A percentile compares a stretch with the other conserved stretches of the same genome.
These are phyloP conservation scores for Phanerochaete carnosa DNA, from an alignment of 768 basidiomycete genomes.

Conservation along the genomic window DNA sequence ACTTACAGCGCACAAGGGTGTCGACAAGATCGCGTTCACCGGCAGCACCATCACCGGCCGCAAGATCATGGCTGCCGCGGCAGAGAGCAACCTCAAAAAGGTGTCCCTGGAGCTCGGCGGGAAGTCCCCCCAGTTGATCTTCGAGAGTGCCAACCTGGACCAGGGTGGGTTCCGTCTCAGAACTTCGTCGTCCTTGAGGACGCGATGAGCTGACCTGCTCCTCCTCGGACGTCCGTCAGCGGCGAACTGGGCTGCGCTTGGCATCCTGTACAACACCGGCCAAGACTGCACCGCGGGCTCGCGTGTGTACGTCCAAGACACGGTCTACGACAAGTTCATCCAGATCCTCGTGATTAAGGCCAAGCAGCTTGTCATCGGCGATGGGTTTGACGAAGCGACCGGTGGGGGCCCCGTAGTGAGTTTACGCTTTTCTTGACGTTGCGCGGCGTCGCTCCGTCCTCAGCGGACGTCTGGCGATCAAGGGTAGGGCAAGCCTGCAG, in stretches of 20 bases:
- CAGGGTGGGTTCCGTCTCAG: conserved; percentile 47
- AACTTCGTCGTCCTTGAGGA: neutral
- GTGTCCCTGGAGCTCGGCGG: conserved; percentile 95
- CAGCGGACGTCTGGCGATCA: neutral
- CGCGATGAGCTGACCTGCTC: neutral
- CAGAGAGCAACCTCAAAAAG: conserved; percentile 93
- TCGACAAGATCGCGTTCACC: conserved; percentile 96
- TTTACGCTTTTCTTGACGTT: conserved; percentile 6
- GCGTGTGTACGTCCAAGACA: conserved; percentile 84
- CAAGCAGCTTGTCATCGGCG: conserved; percentile 68
- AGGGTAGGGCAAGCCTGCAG: neutral
- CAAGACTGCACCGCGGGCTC: conserved; percentile 95
- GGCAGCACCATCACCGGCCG: conserved; percentile 89
- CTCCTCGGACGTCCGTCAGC: conserved; percentile 42
- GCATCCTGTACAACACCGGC: conserved; percentile 87
- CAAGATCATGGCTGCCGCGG: conserved; percentile 88
- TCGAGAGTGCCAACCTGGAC: conserved; percentile 88
- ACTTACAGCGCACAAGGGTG: conserved; percentile 73
- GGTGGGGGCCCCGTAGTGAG: conserved; percentile 84
- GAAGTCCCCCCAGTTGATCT: conserved; percentile 86
- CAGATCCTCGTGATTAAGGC: conserved; percentile 61
- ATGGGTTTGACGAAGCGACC: conserved; percentile 73
- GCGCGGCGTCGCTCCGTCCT: neutral
- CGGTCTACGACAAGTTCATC: conserved; percentile 83
- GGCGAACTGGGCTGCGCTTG: conserved; percentile 81